Base-by-base conservation (phyloP, 2,329 filamentous ascomycete genomes). In the Penicillium paneum region DNA sequence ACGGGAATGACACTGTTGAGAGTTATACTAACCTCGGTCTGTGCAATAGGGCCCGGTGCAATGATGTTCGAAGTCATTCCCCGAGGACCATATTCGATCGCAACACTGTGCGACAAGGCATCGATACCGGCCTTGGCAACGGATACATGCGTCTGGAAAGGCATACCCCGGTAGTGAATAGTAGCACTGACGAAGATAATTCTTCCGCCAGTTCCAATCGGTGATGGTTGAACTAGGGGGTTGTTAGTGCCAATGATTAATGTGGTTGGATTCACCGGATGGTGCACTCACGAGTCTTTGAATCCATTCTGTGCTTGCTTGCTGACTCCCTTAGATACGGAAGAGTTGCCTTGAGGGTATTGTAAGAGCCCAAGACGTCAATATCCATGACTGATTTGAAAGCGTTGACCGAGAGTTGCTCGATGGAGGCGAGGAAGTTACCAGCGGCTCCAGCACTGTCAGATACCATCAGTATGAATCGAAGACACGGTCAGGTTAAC, bases 301-400 rank as follows among this genome's bases (percentile, higher is more conserved):
- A 81, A 61, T 88, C 84, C 17, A 81, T 81, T 58, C 76, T 81
- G 64, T 86, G 78, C 64, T 82, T 83, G 32, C 76, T 74, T 1
- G 89, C 86, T n/a, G 91, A 95, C 64, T 84, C 81, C 12, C 91
- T 75, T 3, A 99, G 83, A 66, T 96, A 82, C 0, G 91, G 90
- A 32, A 97, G 78, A 1, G 91, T 94, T 3, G 93, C 91, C 76
- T 97, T 97, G 68, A 96, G 81, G 3, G 91, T 96, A 78, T 97
- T 96, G 77, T 89, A 99, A 15, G 90, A 95, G 31, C 94, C 94
- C 34, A 97, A 74, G 3, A 96, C 88, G 71, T 97, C 94, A 67
- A 99, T 99, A 58, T 97, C 94, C 66, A 97, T 93, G 61, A 99
- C 94, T 0, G 90, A 81, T 74, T 92, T 95, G 84, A 99, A 96